Conservation (phyloP, 163 green algal genomes). For the Scenedesmus sp. region DNA sequence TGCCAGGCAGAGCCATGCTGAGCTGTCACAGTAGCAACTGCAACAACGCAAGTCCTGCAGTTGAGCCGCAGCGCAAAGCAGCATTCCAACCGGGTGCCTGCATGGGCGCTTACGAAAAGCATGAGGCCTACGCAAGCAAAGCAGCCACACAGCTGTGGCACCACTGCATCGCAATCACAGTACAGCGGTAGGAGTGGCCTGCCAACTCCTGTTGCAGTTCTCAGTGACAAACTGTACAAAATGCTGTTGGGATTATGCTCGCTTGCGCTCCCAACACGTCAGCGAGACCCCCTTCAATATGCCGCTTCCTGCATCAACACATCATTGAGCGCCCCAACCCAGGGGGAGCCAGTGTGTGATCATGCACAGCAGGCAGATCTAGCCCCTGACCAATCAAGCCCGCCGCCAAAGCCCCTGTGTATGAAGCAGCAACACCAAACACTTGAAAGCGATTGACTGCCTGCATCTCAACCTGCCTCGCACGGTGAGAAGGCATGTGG, state of each 20-base stretch:
- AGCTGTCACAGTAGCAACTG: background rate
- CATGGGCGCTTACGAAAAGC: background rate
- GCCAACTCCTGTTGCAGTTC: background rate
- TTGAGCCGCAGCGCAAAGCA: background rate
- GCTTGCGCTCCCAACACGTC: background rate
- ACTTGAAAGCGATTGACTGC: too few relatives aligned
- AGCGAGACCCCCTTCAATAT: background rate
- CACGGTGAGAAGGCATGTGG: background rate
- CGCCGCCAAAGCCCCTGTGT: background rate
- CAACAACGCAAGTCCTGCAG: background rate
- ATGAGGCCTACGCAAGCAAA: background rate
- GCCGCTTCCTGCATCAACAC: background rate
- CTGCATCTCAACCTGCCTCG: background rate
- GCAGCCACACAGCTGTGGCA: background rate
- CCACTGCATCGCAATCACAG: background rate
- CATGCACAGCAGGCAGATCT: background rate
- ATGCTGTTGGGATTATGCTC: too few relatives aligned
- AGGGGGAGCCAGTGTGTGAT: background rate
- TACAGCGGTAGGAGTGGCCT: background rate
- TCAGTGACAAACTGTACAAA: background rate
- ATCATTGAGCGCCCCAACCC: background rate
- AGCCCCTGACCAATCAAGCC: background rate
- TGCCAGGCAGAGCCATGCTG: background rate
- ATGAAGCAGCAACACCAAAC: background rate
- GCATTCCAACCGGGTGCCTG: background rate